A percentile compares a stretch with the other conserved stretches of the same genome.
These are phyloP conservation scores for Gymnopus androsaceus DNA, from an alignment of 1,284 basidiomycete genomes.

Conservation along the genomic window DNA sequence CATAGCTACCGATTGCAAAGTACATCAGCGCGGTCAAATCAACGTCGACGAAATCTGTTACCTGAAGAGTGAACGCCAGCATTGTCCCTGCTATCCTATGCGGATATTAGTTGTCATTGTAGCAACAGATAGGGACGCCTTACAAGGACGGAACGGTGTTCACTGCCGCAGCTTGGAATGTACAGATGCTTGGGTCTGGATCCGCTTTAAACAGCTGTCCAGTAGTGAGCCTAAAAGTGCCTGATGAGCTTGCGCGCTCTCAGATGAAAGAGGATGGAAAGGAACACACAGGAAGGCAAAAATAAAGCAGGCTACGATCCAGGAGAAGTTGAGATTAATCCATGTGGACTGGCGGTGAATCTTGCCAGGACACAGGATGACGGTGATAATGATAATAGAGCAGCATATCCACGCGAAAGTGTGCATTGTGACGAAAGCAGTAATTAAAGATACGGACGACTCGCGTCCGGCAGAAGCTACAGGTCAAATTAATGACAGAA, in stretches of 20 bases:
- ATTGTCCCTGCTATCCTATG: constrained; percentile 19
- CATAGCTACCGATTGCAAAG: constrained; percentile 11
- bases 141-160: constrained; percentile 15
- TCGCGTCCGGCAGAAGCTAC: not conserved
- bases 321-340: constrained; percentile 21
- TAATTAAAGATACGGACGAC: constrained; percentile 12
- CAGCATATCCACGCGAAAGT: constrained; percentile 19
- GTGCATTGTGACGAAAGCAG: constrained; percentile 17
- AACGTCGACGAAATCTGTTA: not conserved
- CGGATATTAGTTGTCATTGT: not conserved
- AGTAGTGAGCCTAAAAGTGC: constrained; percentile 15
- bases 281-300: constrained; percentile 15
- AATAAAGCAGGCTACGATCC: constrained; percentile 19
- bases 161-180: constrained; percentile 18
- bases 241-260: not conserved
- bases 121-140: not conserved
- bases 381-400: constrained; percentile 16
- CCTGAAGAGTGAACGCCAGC: constrained; percentile 17
- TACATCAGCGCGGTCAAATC: not conserved
- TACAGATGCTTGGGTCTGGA: constrained; percentile 15
- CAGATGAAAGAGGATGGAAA: no score
- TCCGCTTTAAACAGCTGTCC: constrained; percentile 17
- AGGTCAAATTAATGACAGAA: not conserved
- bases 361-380: constrained; percentile 9
- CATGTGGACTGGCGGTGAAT: constrained; percentile 18